Conservation (phyloP, 257 asterid species). For the Solanum paucissectum region DNA sequence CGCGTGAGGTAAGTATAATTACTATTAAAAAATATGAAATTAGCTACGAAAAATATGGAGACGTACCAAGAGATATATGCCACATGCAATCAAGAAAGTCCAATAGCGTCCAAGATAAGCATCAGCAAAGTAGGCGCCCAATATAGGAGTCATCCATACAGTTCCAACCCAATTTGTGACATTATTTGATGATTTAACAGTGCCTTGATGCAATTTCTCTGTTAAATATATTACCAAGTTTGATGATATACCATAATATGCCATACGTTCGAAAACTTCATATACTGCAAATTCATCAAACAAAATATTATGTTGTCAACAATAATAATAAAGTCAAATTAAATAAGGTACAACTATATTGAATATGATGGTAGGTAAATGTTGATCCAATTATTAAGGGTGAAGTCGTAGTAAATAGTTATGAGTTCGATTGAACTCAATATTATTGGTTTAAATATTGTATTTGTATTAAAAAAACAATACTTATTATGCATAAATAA, state of each 20-base stretch:
- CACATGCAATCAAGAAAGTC: conserved; percentile 57
- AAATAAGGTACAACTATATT: too few species aligned
- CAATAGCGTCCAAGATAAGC: conserved; percentile 70
- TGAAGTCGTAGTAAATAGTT: background rate
- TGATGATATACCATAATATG: conserved; percentile 72
- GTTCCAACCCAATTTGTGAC: conserved; percentile 86
- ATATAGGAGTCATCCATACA: conserved; percentile 65
- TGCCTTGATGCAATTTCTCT: conserved; percentile 48
- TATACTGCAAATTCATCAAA: conserved; percentile 35
- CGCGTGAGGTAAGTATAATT: too few species aligned
- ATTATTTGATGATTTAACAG: conserved; percentile 60
- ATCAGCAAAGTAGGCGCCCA: conserved; percentile 81
- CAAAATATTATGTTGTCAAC: too few species aligned
- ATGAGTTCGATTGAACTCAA: background rate
- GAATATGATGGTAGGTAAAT: too few species aligned
- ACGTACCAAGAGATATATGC: conserved; percentile 49
- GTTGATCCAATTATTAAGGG: too few species aligned
- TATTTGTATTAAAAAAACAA: background rate
- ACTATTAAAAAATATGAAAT: too few species aligned
- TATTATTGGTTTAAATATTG: background rate
- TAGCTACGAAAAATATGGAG: background rate
- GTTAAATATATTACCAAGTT: conserved; percentile 65
- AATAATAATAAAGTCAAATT: background rate
- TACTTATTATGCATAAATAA: background rate
- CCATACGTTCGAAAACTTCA: conserved; percentile 91